Base-by-base conservation (phyloP, 2,329 filamentous ascomycete species). In the Akanthomyces dipterigenus region DNA sequence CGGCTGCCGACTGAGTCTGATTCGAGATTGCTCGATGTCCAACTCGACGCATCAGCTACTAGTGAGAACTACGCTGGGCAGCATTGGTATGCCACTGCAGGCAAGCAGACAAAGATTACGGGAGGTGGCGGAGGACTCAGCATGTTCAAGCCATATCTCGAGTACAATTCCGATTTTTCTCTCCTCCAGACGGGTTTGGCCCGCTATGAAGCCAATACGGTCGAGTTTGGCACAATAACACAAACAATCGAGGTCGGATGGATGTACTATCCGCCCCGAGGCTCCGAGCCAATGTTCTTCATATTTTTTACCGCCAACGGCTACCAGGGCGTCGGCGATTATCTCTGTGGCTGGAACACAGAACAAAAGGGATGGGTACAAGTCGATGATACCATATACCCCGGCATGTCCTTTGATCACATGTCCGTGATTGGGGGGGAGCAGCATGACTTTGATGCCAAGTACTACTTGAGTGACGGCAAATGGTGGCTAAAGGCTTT, bases 241-340 rank as follows among this genome's bases (percentile, higher is more conserved):
- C 66, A 68, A 55, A 65, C 66, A 14, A 42, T 67, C 16, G 66
- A 68, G 60, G 60, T 63, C 48, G 66, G 66, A 2, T 66, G 64
- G 64, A 68, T 66, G 63, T 63, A 63, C 60, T 65, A 61, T 42
- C 66, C 66, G 0, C 45, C 57, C 22, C 63, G 65, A 36, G 60
- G 48, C 1, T 8, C 34, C n/a, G 20, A 50, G 4, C 63, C 64
- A 18, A 63, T 64, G 48, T 63, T 68, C 9, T 68, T 68, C 55
- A 31, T 61, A 38, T 68, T 62, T 56, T 68, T 55, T 56, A 68
- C 63, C n/a, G 65, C 60, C 60, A 65, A 64, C 48, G 64, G 63
- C 42, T 64, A 67, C 58, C 20, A 31, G 16, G 28, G 42, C 4
- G 31, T 62, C 11, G 63, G 62, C 40, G 66, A 68, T 45, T 36